phyloP scores from a whole-genome alignment of 129 eudicot species.

The Escallonia herrerae region DNA sequence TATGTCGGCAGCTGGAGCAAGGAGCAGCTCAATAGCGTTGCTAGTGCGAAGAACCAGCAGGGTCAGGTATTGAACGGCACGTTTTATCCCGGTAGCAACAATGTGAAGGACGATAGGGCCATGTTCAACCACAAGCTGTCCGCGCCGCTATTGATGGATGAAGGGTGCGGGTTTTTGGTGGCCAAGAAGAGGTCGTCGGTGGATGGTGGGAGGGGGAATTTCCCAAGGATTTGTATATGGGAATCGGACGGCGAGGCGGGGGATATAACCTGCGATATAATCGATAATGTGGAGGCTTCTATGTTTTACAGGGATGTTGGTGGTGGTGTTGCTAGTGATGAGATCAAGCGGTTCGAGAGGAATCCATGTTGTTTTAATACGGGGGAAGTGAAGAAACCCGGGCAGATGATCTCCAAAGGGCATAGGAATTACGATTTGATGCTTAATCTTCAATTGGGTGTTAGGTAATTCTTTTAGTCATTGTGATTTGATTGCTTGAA shows the following conservation, averaged over 20 bases:
- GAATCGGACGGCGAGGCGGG: constrained; percentile 96
- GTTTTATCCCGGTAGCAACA: constrained; percentile 44
- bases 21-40: constrained; percentile 12
- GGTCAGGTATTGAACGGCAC: constrained; percentile 49
- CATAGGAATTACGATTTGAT: constrained; percentile 92
- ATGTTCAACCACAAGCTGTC: constrained; percentile 33
- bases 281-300: constrained; percentile 83
- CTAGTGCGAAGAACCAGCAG: constrained; percentile 21
- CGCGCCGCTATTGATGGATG: constrained; percentile 39
- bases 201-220: constrained; percentile 49
- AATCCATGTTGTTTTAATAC: constrained; percentile 61
- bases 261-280: constrained; percentile 88
- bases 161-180: constrained; percentile 14
- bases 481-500: too few species aligned
- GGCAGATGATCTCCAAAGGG: constrained; percentile 79
- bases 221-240: constrained; percentile 87
- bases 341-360: constrained; percentile 43
- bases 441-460: constrained; percentile 96
- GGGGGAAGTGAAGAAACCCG: constrained; percentile 84
- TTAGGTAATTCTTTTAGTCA: constrained; percentile 37
- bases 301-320: constrained; percentile 63
- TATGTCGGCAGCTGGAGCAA: constrained; percentile 62
- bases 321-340: constrained; percentile 39
- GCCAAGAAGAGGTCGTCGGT: constrained; percentile 54
- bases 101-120: constrained; percentile 19